A percentile compares a stretch with the other conserved stretches of the same genome.
Conservation (phyloP, 2,329 filamentous ascomycete genomes). For the Triangularia setosa region DNA sequence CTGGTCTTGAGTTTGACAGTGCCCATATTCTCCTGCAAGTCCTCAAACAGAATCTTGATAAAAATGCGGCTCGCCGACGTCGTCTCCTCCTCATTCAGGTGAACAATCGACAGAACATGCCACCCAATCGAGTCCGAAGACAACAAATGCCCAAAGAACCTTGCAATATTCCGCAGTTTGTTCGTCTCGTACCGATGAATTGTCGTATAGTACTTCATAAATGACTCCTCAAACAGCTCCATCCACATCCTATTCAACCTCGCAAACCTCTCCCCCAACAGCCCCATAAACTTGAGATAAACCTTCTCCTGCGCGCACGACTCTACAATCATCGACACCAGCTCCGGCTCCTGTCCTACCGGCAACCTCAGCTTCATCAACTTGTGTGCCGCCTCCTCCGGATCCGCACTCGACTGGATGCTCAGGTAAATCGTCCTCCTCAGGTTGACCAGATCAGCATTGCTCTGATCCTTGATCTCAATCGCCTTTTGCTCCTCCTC, state of each 20-base stretch:
- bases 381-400: slow-evolving; percentile 96
- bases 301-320: slow-evolving; percentile 95
- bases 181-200: slow-evolving; percentile 98
- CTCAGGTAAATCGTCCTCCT: slow-evolving; percentile 94
- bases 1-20: slow-evolving; percentile 73
- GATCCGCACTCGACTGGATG: slow-evolving; percentile 93
- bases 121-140: slow-evolving; percentile 85
- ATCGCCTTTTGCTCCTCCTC: slow-evolving; percentile 74
- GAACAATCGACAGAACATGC: slow-evolving; percentile 81
- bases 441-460: slow-evolving; percentile 90
- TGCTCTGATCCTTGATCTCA: slow-evolving; percentile 97
- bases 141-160: slow-evolving; percentile 90
- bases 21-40: slow-evolving; percentile 81
- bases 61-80: slow-evolving; percentile 97
- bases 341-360: slow-evolving; percentile 77
- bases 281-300: slow-evolving; percentile 94
- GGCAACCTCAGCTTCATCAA: slow-evolving; percentile 91
- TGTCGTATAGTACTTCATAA: slow-evolving; percentile 91
- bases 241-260: slow-evolving; percentile 95
- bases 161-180: slow-evolving; percentile 86
- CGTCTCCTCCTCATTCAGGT: slow-evolving; percentile 94
- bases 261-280: slow-evolving; percentile 91
- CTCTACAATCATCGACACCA: slow-evolving; percentile 96
- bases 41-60: slow-evolving; percentile 95
- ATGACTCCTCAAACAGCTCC: slow-evolving; percentile 85